Base-by-base conservation (phyloP, 805 yeast species). In the Candida vartiovaarae region DNA sequence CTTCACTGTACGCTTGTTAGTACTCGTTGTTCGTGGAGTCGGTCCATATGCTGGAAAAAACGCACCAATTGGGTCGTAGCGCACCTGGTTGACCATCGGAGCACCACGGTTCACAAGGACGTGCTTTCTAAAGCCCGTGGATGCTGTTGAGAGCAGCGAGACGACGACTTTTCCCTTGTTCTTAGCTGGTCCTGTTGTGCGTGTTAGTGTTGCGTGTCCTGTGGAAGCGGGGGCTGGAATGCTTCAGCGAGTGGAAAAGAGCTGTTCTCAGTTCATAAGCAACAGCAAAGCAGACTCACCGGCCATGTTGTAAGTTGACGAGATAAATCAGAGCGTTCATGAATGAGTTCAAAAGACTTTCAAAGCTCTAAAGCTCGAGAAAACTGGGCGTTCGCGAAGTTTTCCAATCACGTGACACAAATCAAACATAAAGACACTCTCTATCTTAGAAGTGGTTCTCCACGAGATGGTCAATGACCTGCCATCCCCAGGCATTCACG, bases 401-500 rank as follows among this genome's bases (percentile, higher is more conserved):
- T 15, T 15, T 15, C 20, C 20, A 2, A 15, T 15, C 20, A 15
- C 20, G 20, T 15, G 20, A 15, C 20, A 15, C 20, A 15, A 15
- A 15, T 2, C 20, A 15, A 15, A 2, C 20, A 15, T 2, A 15
- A 15, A 15, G 20, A 15, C 20, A 15, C 20, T 15, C 20, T 15
- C n/a, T n/a, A n/a, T n/a, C 66, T 28, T 28, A 28, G 45, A 69
- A 68, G 51, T 69, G 73, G 43, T 76, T 74, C 11, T 75, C 68
- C 1, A 84, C 85, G 51, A 90, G 55, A 61, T 91, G 96, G 36
- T 82, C 83, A n/a, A 91, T 71, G 0, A 88, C 95, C 1, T 85
- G 87, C 93, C 96, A 88, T 2, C 99, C 99, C 64, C 83, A 90
- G 0, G 96, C 93, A 64, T 91, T 91, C 5, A 95, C 82, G 68